phyloP scores from a whole-genome alignment of 108 stramenopile genomes.

The Licmophora abbreviata region DNA sequence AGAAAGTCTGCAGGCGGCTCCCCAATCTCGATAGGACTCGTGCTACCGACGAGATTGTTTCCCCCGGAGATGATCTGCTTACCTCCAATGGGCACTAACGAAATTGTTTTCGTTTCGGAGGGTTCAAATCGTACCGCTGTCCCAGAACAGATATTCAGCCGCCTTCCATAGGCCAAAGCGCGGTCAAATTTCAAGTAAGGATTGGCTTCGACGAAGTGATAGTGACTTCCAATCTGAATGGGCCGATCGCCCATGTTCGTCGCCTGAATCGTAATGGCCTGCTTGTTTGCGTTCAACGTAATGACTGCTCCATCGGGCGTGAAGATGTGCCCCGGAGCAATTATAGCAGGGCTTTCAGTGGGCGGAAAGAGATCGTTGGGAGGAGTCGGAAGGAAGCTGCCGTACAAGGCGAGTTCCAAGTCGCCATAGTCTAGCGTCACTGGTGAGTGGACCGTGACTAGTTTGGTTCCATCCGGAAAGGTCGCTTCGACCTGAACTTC shows the following conservation, averaged over 20 bases:
- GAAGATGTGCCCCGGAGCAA: conserved; percentile 19
- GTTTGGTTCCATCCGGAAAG: conserved; percentile 97
- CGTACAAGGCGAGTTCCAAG: conserved; percentile 79
- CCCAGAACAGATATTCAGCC: conserved; percentile 89
- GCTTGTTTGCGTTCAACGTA: conserved; percentile 43
- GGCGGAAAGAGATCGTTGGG: conserved; percentile 47
- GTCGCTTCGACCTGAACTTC: conserved; percentile 97
- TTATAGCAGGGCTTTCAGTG: conserved; percentile 6
- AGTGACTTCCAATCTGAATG: conserved; percentile 91
- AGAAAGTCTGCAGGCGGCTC: conserved; percentile 14
- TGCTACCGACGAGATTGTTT: conserved; percentile 32
- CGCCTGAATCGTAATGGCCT: conserved; percentile 72
- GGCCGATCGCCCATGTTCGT: conserved; percentile 96
- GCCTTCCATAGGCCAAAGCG: conserved; percentile 65
- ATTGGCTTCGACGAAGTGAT: conserved; percentile 91
- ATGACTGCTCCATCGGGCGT: conserved; percentile 44
- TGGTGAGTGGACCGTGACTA: conserved; percentile 91
- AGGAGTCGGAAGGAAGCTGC: conserved; percentile 86
- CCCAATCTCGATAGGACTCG: conserved; percentile 35
- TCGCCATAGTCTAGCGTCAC: conserved; percentile 74
- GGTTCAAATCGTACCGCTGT: conserved; percentile 96
- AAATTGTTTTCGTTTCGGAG: conserved; percentile 90
- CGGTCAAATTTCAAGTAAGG: conserved; percentile 86
- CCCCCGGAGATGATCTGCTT: conserved; percentile 37
- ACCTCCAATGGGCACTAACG: conserved; percentile 84